Base-by-base conservation (phyloP, 2,329 filamentous ascomycete species). In the Xylaria sp. region DNA sequence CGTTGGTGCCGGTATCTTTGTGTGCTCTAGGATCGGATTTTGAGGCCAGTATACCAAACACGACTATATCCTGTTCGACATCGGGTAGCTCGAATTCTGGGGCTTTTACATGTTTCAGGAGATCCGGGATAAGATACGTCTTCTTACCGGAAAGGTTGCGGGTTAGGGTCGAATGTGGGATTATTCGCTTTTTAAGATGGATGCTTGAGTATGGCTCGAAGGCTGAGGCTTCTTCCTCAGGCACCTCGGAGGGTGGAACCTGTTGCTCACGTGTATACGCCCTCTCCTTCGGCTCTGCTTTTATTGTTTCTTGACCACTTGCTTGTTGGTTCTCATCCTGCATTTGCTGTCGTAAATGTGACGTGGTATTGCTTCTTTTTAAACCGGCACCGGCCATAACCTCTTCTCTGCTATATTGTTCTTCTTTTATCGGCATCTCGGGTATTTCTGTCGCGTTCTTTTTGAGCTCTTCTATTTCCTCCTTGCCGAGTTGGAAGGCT, bases 121-220 rank as follows among this genome's bases (percentile, higher is more conserved):
- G 81, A 66, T 96, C 90, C 5, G 94, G 91, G 63, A 99, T 84
- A 1, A 84, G 85, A 68, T 93, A 90, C 2, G 90, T 81, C 54
- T 90, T 91, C 75, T 95, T 97, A 33, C 87, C 87, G 5, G 88
- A 82, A 13, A 99, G 81, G 3, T 91, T 91, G 23, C 93, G 88
- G 2, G 90, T 87, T 21, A 99, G 81, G 17, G 90, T 88, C 21
- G 86, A 85, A 75, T 98, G 93, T 1, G 93, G 90, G 46, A 98
- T 84, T 37, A 92, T 89, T 31, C 95, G 87, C 64, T 88, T 92
- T 4, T 90, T 91, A 13, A 99, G 83, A 73, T 97, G 93, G 37
- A 93, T 81, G 29, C 88, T 87, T 5, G 95, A 97, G 74, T 93
- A 97, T 2, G 91, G 85, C 70, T 99, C 95, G 70, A 95, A 96